Percentiles rank a stretch among this genome's conserved stretches.
These are phyloP conservation scores for Penicillium salamii DNA, from an alignment of 495 filamentous ascomycete genomes.

Conservation along the genomic window DNA sequence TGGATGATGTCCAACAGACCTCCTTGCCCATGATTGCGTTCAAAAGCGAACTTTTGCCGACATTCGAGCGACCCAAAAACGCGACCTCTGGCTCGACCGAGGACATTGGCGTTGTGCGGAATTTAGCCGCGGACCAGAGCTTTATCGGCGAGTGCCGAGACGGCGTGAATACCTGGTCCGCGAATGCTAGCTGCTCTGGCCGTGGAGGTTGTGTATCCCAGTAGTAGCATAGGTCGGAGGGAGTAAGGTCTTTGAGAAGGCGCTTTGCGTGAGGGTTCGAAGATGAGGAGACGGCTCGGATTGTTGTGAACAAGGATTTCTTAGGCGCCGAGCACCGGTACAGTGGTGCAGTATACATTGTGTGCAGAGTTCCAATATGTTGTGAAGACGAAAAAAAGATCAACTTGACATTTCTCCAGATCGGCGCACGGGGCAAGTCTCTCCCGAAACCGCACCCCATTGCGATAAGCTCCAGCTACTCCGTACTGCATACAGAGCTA, in stretches of 20 bases:
- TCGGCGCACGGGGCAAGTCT: constrained; percentile 13
- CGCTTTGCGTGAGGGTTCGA: constrained; percentile 27
- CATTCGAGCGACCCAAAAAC: constrained; percentile 82
- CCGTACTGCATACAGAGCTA: no score
- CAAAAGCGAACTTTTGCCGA: constrained; percentile 84
- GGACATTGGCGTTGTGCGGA: constrained; percentile 57
- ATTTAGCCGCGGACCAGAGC: constrained; percentile 68
- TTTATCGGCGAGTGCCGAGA: constrained; percentile 57
- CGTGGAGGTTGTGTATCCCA: constrained; percentile 58
- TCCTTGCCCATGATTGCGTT: constrained; percentile 72
- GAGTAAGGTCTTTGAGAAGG: constrained; percentile 33
- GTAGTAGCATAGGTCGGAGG: constrained; percentile 48
- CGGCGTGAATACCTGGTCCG: constrained; percentile 58
- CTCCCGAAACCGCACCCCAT: constrained; percentile 5
- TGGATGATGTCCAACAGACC: constrained; percentile 61
- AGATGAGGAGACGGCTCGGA: constrained; percentile 4
- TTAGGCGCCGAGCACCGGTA: background rate
- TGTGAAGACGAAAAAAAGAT: background rate
- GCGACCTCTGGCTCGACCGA: constrained; percentile 56
- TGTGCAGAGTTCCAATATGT: background rate
- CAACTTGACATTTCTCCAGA: constrained; percentile 10
- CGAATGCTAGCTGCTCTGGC: constrained; percentile 49
- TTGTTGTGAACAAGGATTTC: constrained; percentile 11
- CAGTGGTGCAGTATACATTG: constrained; percentile 1
- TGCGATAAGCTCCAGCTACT: background rate